phyloP scores from a whole-genome alignment of 257 asterid genomes.

The Fraxinus quadrangulata region DNA sequence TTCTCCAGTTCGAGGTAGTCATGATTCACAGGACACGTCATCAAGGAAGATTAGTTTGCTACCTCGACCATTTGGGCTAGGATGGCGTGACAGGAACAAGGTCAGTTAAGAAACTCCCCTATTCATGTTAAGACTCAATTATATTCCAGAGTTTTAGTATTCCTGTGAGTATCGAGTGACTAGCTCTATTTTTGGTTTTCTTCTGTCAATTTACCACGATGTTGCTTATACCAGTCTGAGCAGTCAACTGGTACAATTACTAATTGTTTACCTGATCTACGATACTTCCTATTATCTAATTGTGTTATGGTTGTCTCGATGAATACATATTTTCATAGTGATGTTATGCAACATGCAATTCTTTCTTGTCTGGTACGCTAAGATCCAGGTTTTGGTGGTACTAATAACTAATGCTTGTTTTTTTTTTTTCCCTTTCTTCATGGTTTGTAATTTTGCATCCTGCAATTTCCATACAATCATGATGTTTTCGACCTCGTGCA shows the following conservation, averaged over 20 bases:
- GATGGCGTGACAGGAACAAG: constrained; percentile 96
- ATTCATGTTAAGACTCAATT: background rate
- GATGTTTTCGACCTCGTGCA: background rate
- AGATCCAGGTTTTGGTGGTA: background rate
- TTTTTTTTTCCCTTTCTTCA: background rate
- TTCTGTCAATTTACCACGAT: background rate
- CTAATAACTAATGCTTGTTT: too few species aligned
- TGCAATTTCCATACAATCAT: background rate
- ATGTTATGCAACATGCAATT: background rate
- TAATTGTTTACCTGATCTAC: too few species aligned
- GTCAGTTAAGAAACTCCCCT: constrained; percentile 36
- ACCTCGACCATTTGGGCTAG: constrained; percentile 76
- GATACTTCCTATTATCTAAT: too few species aligned
- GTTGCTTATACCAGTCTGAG: constrained; percentile 8
- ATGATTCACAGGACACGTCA: constrained; percentile 68
- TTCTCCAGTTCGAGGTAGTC: constrained; percentile 44
- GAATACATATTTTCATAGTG: background rate
- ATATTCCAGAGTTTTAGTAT: background rate
- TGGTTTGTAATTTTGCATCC: background rate
- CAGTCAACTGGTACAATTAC: background rate
- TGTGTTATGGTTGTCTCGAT: too few species aligned
- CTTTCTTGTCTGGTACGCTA: background rate
- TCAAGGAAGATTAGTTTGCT: constrained; percentile 75
- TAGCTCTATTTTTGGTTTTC: background rate
- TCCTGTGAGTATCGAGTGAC: background rate